Base-by-base conservation (phyloP, 306 rosid species). In the Trichosanthes cucumerina region DNA sequence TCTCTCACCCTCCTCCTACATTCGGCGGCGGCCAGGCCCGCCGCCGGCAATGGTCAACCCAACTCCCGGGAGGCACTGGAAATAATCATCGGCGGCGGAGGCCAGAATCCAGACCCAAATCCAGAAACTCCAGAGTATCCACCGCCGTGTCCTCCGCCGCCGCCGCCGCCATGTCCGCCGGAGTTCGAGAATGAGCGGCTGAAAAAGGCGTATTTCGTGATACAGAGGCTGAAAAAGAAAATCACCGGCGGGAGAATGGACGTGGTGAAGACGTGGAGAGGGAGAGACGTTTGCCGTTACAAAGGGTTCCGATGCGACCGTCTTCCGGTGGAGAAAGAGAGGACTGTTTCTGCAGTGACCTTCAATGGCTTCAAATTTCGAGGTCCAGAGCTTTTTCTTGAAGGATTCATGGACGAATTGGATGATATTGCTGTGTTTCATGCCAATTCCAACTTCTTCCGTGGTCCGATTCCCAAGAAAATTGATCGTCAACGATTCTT, bases 381-480 rank as follows among this genome's bases (percentile, higher is more conserved):
- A 1, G 85, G 86, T 15, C 9, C 49, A 0, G 0, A 12, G 0
- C 79, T 92, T 2, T 44, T 15, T 5, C 88, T 92, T 11, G 0
- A 3, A 0, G 88, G 82, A 0, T 76, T 92, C 69, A 0, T 88
- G 3, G 88, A 76, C 10, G 1, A 33, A 1, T n/a, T 94, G 4
- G 47, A 23, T 0, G 96, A 94, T 5, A 10, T 89, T 4, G 81
- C 87, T 8, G 84, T 90, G 73, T 92, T 84, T 88, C 98, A 94
- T 21, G 90, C 88, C 0, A 94, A 94, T 80, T 90, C 97, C 75
- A 94, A 94, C 86, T 81, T 84, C 38, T 92, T 89, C 85, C 39
- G 83, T 1, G 86, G 80, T 1, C 0, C 0, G 0, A 24, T 89
- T 59, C 94, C 96, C 0, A 4, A 5, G 0, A 10, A 15, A 0